Base-by-base conservation (phyloP, 164 flowering plant genomes). In the Berberis vulgaris region DNA sequence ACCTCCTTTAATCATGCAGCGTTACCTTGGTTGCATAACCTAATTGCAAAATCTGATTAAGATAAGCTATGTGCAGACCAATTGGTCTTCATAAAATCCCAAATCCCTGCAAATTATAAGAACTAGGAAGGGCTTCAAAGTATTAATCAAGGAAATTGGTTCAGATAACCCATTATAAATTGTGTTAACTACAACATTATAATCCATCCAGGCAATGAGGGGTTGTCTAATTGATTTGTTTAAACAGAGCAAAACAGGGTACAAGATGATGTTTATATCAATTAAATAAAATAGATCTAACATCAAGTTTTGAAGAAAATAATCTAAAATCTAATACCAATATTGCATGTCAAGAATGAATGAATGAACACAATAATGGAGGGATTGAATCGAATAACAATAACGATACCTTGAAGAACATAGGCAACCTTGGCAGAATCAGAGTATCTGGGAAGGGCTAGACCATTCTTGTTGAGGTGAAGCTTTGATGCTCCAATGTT, bases 361-460 rank as follows among this genome's bases (percentile, higher is more conserved):
- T 6, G 39, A 6, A 54, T 6, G 12, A 1, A 11, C 6, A 11
- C 7, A 54, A 10, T 4, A 54, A 57, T 0, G 11, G 39, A 13
- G 5, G 6, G 11, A 46, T 12, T 11, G 1, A 57, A 38, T 11
- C 40, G 3, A 10, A 2, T 41, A 56, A 40, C 4, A 1, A 53
- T 54, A 45, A 41, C 39, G 1, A 55, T 69, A 84, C 95, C 91
- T 81, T 88, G 95, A 54, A 88, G 84, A 58, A 88, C 97, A 69
- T 84, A 85, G 43, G 89, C 97, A 60, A 91, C 86, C 82, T 83
- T 91, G 45, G 91, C 67, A 0, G 93, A 91, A 74, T 91, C 97
- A 62, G 89, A 86, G 71, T 88, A 91, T 26, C 79, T 70, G 41
- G 95, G 97, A 11, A 88, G 80, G 52, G 93, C 88, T 9, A 91